phyloP scores from a whole-genome alignment of 2,329 filamentous ascomycete genomes.

The Coniochaeta pulveracea region DNA sequence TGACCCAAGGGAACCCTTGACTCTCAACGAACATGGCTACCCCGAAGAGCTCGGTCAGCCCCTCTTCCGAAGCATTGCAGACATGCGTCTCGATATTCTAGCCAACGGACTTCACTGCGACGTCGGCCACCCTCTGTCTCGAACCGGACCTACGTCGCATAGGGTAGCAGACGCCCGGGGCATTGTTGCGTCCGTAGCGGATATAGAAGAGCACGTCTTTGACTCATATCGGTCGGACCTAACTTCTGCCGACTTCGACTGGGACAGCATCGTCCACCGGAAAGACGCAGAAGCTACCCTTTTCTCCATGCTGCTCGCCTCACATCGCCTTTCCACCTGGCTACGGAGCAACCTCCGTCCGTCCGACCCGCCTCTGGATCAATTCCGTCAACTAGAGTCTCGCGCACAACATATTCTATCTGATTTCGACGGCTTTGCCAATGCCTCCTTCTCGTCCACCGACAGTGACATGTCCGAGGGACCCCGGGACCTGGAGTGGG shows the following conservation, averaged over 20 bases:
- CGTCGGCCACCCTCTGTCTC: slow-evolving; percentile 17
- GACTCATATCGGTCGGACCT: slow-evolving; percentile 33
- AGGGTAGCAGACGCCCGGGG: slow-evolving; percentile 38
- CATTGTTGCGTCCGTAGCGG: slow-evolving; percentile 35
- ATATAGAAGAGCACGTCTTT: slow-evolving; percentile 26
- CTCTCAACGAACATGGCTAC: slow-evolving; percentile 29
- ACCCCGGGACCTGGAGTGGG: slow-evolving; percentile 33
- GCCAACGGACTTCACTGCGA: slow-evolving; percentile 40
- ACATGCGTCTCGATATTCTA: slow-evolving; percentile 38
- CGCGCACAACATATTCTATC: slow-evolving; percentile 34
- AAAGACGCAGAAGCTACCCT: slow-evolving; percentile 38
- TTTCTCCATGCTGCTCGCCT: slow-evolving; percentile 40
- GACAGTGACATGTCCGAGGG: slow-evolving; percentile 15
- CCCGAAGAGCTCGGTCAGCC: slow-evolving; percentile 35
- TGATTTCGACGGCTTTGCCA: slow-evolving; percentile 26
- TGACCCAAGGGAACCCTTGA: slow-evolving; percentile 24
- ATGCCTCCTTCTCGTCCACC: slow-evolving; percentile 1
- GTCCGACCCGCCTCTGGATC: slow-evolving; percentile 30
- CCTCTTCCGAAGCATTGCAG: slow-evolving; percentile 32
- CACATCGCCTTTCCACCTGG: slow-evolving; percentile 42
- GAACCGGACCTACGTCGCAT: slow-evolving; percentile 7
- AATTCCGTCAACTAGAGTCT: slow-evolving; percentile 35
- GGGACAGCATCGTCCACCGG: slow-evolving; percentile 11
- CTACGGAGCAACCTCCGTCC: slow-evolving; percentile 34
- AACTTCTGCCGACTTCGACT: slow-evolving; percentile 16